These are phyloP conservation scores for Coniochaeta prunicola DNA, from an alignment of 2,329 filamentous ascomycete species.

Conservation along the genomic window DNA sequence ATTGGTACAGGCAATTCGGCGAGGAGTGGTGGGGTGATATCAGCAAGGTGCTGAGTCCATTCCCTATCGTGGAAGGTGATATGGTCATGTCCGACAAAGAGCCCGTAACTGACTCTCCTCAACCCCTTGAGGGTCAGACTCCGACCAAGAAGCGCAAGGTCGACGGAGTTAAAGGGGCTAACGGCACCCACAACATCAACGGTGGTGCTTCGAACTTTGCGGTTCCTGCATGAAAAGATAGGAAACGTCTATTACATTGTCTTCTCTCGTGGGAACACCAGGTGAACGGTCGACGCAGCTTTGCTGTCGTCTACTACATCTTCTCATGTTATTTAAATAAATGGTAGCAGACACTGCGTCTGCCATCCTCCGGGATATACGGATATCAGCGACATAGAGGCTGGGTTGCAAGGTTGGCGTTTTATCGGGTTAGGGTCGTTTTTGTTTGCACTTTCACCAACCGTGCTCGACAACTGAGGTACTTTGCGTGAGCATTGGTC, in stretches of 20 bases:
- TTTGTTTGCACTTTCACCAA: background rate
- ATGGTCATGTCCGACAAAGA: conserved; percentile 48
- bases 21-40: conserved; percentile 69
- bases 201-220: background rate
- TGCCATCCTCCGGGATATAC: background rate
- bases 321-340: no score
- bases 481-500: background rate
- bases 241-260: background rate
- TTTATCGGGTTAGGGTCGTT: background rate
- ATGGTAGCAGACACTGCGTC: no score
- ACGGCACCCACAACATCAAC: conserved; percentile 2
- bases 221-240: background rate
- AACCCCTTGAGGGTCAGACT: conserved; percentile 5
- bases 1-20: conserved; percentile 62
- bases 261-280: background rate
- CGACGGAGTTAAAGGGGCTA: conserved; percentile 7
- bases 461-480: background rate
- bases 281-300: background rate
- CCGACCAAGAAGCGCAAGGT: conserved; percentile 13
- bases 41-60: conserved; percentile 59
- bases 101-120: conserved; percentile 21
- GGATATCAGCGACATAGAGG: background rate
- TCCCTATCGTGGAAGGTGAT: conserved; percentile 50
- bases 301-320: background rate
- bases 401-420: background rate